These are phyloP conservation scores for Cunninghamia lanceolata DNA, from an alignment of 75 land plant species.

Conservation along the genomic window DNA sequence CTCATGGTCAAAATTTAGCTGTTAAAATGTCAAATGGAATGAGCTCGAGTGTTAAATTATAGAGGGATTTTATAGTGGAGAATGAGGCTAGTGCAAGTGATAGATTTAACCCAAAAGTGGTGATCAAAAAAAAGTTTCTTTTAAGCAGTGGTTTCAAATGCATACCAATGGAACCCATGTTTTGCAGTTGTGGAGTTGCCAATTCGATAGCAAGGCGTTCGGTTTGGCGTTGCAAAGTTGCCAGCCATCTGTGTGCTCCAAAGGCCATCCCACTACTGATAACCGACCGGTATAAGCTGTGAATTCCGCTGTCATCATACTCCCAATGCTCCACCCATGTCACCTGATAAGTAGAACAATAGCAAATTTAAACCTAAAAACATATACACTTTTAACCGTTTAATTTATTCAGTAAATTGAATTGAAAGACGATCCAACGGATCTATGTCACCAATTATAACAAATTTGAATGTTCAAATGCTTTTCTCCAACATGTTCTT, in stretches of 20 bases:
- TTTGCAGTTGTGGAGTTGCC: constrained; percentile 5
- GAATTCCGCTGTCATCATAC: constrained; percentile 17
- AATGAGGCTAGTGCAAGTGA: too few relatives aligned
- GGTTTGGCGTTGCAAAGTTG: constrained; percentile 24
- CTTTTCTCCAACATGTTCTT: too few relatives aligned
- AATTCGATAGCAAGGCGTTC: constrained; percentile 19
- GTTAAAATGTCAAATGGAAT: too few relatives aligned
- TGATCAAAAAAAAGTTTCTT: not conserved
- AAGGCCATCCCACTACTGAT: constrained; percentile 22
- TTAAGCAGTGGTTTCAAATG: not conserved
- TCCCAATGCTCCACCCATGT: constrained; percentile 26
- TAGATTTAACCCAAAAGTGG: too few relatives aligned
- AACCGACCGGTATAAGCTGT: constrained; percentile 15
- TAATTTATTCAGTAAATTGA: not conserved
- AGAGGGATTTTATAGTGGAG: too few relatives aligned
- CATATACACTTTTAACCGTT: not conserved
- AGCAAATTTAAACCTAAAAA: not conserved
- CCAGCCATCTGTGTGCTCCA: constrained; percentile 24
- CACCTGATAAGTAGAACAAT: constrained; percentile 13
- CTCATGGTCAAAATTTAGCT: too few relatives aligned
- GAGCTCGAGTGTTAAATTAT: too few relatives aligned
- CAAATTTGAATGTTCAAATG: too few relatives aligned
- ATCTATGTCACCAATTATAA: too few relatives aligned
- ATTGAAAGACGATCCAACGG: too few relatives aligned
- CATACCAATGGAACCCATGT: constrained; percentile 38